Evolutionary conservation across 345 rosid species (phyloP).

Genomic region (Eucalyptus decipiens): DNA sequence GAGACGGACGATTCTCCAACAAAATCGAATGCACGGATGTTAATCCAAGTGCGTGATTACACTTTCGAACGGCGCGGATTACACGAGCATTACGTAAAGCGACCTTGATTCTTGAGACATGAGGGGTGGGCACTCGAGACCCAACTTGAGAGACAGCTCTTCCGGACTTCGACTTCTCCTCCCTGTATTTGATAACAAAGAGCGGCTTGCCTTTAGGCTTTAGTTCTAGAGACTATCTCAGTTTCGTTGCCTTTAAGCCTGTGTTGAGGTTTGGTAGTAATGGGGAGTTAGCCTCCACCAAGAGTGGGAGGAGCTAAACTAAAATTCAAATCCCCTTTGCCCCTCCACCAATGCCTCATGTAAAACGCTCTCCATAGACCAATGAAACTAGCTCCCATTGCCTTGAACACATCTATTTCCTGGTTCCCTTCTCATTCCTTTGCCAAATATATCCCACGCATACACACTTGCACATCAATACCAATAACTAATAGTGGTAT

Average conservation of each 20-base stretch:
- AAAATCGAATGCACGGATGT: neutral
- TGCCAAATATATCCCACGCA: neutral
- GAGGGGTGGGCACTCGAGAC: neutral
- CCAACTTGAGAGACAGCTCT: neutral
- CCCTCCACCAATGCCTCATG: neutral
- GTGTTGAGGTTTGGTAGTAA: neutral
- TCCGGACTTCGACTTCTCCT: neutral
- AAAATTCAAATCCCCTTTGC: neutral
- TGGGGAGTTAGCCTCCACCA: neutral
- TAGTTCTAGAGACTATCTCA: neutral
- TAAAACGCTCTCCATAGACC: neutral
- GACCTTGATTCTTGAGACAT: neutral
- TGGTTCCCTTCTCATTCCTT: neutral
- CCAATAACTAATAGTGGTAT: neutral
- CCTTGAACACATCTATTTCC: neutral
- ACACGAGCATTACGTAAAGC: neutral
- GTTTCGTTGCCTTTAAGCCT: neutral
- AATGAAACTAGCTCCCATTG: neutral
- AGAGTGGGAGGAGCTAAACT: neutral
- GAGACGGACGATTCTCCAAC: neutral
- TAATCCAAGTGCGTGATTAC: neutral
- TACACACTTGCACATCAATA: neutral
- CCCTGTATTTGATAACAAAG: neutral
- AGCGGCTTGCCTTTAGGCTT: neutral
- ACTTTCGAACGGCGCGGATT: neutral